Percentiles rank a stretch among this genome's conserved stretches.
Evolutionary conservation across 805 yeast species (phyloP).

Genomic region (Myxozyma sirexii): DNA sequence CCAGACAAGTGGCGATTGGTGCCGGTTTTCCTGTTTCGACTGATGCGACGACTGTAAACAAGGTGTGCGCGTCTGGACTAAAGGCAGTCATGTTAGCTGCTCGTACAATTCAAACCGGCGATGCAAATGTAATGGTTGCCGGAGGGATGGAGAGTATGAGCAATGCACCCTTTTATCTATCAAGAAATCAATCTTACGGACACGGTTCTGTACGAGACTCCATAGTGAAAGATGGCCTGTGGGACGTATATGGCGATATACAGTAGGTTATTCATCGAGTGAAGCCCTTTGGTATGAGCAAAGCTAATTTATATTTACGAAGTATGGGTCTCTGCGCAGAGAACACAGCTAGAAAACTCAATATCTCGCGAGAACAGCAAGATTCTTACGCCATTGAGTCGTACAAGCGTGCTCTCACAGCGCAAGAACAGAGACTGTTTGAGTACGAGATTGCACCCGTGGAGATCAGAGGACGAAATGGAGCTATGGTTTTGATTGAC

Average conservation of each 20-base stretch:
- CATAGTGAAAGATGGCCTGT: slow-evolving; percentile 76
- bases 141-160: slow-evolving; percentile 99
- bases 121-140: slow-evolving; percentile 88
- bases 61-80: slow-evolving; percentile 96
- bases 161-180: slow-evolving; percentile 82
- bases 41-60: slow-evolving; percentile 89
- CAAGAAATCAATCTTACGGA: slow-evolving; percentile 50
- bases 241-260: slow-evolving; percentile 79
- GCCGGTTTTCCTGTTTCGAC: slow-evolving; percentile 82
- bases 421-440: slow-evolving; percentile 75
- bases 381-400: slow-evolving; percentile 81
- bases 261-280: slow-evolving; percentile 7
- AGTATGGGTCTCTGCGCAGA: slow-evolving; percentile 95
- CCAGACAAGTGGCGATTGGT: slow-evolving; percentile 92
- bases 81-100: slow-evolving; percentile 90
- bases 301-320: neutral
- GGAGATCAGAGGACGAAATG: slow-evolving; percentile 62
- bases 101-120: slow-evolving; percentile 84
- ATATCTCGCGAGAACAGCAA: slow-evolving; percentile 77
- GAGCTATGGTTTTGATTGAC: slow-evolving; percentile 66
- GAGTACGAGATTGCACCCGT: slow-evolving; percentile 78
- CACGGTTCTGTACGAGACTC: slow-evolving; percentile 60
- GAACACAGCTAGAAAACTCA: slow-evolving; percentile 82
- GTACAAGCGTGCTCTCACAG: slow-evolving; percentile 75
- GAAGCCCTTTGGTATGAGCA: neutral